Conservation (phyloP, 768 basidiomycete genomes). For the Psilocybe cyanescens region DNA sequence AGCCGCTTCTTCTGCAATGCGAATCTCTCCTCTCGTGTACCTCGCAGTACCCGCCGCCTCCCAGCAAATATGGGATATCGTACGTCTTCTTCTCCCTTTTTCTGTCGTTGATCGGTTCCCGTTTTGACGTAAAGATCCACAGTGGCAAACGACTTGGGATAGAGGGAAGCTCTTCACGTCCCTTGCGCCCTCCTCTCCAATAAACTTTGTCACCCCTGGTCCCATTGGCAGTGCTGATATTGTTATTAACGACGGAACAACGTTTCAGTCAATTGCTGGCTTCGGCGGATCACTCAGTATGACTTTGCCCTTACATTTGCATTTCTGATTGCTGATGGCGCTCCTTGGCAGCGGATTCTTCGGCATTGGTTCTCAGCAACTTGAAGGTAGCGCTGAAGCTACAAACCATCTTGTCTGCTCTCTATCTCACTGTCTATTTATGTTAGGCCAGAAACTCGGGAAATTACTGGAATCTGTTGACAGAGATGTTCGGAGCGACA, state of each 20-base stretch:
- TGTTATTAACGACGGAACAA: slow-evolving; percentile 52
- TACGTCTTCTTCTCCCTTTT: slow-evolving; percentile 29
- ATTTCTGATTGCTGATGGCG: background rate
- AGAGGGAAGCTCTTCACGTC: slow-evolving; percentile 55
- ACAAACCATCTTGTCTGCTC: background rate
- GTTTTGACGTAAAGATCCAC: background rate
- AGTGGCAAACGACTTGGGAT: slow-evolving; percentile 70
- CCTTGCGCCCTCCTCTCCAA: slow-evolving; percentile 46
- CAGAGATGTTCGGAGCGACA: slow-evolving; percentile 62
- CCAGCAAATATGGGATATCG: slow-evolving; percentile 62
- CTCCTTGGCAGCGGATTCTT: slow-evolving; percentile 62
- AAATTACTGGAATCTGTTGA: slow-evolving; percentile 63
- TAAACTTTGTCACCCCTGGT: slow-evolving; percentile 64
- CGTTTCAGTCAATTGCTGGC: slow-evolving; percentile 68
- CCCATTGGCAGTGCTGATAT: slow-evolving; percentile 65
- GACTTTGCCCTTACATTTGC: background rate
- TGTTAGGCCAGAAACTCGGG: slow-evolving; percentile 49
- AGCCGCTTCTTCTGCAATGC: background rate
- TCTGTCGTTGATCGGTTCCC: background rate
- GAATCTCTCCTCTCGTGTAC: background rate
- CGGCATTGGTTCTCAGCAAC: slow-evolving; percentile 60
- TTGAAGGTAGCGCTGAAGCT: slow-evolving; percentile 54
- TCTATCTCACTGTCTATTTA: background rate
- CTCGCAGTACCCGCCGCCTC: slow-evolving; percentile 30
- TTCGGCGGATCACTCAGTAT: slow-evolving; percentile 71